Base-by-base conservation (phyloP, 129 eudicot species). In the Rutidosis leptorrhynchoides region DNA sequence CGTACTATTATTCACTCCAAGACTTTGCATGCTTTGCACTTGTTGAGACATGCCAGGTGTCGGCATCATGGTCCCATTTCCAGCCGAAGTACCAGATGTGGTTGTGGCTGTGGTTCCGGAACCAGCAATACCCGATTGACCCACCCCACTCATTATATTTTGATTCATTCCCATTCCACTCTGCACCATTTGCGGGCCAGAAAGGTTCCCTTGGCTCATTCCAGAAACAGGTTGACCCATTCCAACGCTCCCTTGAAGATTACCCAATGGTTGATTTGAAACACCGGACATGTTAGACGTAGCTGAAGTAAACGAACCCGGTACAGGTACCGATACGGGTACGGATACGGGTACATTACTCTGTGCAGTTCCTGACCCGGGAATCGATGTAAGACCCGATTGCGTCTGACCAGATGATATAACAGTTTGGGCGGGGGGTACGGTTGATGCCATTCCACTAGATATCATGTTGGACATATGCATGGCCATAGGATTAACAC, bases 391-490 rank as follows among this genome's bases (percentile, higher is more conserved):
- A 61, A 87, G 68, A 62, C 82, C 88, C 8, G 98, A 20, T 66
- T 86, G 96, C 8, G 98, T n/a, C 63, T 86, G 96, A 12, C 82
- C 89, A 49, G 98, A 88, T 54, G 98, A 72, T 21, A 83, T 71
- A 51, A 82, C 85, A 54, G 85, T 80, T 78, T 85, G 96, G 35
- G 86, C 49, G 61, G 92, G 74, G 16, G 94, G 89, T 21, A 83
- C 79, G 12, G 96, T 81, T 20, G 98, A 88, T 55, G 85, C 70
- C 89, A 92, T 83, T 59, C 91, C 96, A 59, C 82, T 85, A 75
- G 98, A 88, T 78, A 93, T 88, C 96, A 93, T 86, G 77, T 86
- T 93, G 45, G 95, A 82, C 81, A 93, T 85, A 65, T 85, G 91
- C 82, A 82, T 77, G 45, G 87, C 85, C 88, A 93, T 88, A 3